Evolutionary conservation across 2,329 filamentous ascomycete species (phyloP).

Genomic region (Bisporella sp.): DNA sequence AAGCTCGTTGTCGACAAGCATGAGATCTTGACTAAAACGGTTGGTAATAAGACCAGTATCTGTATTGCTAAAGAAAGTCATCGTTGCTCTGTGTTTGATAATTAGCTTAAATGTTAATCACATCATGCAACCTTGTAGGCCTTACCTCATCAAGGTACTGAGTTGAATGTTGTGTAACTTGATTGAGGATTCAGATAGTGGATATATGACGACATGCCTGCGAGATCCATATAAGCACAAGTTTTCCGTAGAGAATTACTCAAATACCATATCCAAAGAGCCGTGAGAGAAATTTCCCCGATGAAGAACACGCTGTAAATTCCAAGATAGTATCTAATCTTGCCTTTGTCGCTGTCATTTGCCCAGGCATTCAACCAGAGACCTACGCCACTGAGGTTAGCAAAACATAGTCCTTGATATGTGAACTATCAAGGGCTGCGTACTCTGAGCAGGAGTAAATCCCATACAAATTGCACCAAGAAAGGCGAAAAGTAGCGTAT

Average conservation of each 20-base stretch:
- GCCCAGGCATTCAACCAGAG: too few species aligned
- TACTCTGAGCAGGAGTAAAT: neutral
- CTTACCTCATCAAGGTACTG: neutral
- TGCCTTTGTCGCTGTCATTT: too few species aligned
- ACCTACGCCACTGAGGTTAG: too few species aligned
- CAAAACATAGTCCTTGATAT: too few species aligned
- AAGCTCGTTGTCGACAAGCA: constrained; percentile 23
- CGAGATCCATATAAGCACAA: neutral
- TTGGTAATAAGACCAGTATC: constrained; percentile 21
- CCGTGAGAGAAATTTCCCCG: too few species aligned
- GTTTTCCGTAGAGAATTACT: neutral
- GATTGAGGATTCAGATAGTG: too few species aligned
- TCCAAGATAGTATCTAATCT: too few species aligned
- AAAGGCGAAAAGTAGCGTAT: neutral
- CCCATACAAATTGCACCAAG: neutral
- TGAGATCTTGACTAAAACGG: constrained; percentile 23
- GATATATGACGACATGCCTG: too few species aligned
- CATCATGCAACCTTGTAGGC: neutral
- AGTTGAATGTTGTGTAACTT: neutral
- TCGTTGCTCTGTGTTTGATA: constrained; percentile 26
- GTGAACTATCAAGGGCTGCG: too few species aligned
- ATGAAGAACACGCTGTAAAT: too few species aligned
- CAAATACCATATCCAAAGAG: too few species aligned
- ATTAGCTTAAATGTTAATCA: neutral
- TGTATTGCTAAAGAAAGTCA: constrained; percentile 35